A percentile compares a stretch with the other conserved stretches of the same genome.
These are phyloP conservation scores for Lentinula aciculospora DNA, from an alignment of 768 basidiomycete species.

Conservation along the genomic window DNA sequence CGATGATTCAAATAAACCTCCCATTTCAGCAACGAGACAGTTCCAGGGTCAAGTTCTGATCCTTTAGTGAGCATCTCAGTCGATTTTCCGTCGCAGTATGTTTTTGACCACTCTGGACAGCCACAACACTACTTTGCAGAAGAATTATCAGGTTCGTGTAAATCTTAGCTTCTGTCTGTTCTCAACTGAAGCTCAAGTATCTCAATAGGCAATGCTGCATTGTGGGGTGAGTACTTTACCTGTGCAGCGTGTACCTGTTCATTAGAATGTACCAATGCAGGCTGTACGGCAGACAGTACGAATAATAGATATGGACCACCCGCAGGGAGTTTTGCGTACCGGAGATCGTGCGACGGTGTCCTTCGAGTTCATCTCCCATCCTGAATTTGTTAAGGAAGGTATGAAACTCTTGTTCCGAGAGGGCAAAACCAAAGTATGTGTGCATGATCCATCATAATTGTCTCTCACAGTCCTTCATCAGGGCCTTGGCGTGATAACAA, in stretches of 20 bases:
- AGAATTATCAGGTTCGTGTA: constrained; percentile 73
- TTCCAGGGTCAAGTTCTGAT: constrained; percentile 96
- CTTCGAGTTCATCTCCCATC: constrained; percentile 90
- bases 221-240: constrained; percentile 62
- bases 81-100: neutral
- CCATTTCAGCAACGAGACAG: constrained; percentile 55
- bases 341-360: constrained; percentile 93
- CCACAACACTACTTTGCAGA: constrained; percentile 90
- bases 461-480: constrained; percentile 19
- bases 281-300: constrained; percentile 89
- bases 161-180: constrained; percentile 11
- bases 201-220: constrained; percentile 77
- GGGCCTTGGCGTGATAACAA: constrained; percentile 77
- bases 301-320: constrained; percentile 87
- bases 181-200: neutral
- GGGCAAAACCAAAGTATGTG: constrained; percentile 89
- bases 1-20: too few species aligned
- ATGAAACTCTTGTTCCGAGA: constrained; percentile 93
- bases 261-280: constrained; percentile 25
- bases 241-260: neutral
- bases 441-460: neutral
- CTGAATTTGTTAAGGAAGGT: constrained; percentile 89
- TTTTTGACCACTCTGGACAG: constrained; percentile 27
- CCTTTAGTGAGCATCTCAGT: constrained; percentile 61
- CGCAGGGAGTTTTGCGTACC: constrained; percentile 83